A percentile compares a stretch with the other conserved stretches of the same genome.
Conservation (phyloP, 2,329 filamentous ascomycete species). For the Aspergillus transmontanensis region DNA sequence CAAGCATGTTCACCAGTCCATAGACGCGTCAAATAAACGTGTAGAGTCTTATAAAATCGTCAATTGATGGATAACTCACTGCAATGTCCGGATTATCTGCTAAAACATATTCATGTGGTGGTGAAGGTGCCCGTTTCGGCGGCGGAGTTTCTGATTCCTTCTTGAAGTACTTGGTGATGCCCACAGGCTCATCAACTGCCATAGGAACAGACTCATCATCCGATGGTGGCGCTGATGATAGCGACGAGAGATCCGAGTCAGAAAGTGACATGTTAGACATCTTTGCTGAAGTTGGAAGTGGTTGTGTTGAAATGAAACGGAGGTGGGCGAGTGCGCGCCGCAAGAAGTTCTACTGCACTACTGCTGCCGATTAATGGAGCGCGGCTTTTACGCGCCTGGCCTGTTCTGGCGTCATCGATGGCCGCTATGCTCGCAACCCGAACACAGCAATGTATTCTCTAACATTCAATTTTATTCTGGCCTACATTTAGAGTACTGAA, state of each 20-base stretch:
- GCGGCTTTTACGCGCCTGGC: constrained; percentile 37
- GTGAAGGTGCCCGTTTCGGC: constrained; percentile 81
- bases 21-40: constrained; percentile 30
- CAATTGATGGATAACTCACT: constrained; percentile 60
- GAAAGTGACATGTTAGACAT: constrained; percentile 49
- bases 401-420: constrained; percentile 28
- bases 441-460: constrained; percentile 10
- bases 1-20: constrained; percentile 32
- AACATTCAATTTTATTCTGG: constrained; percentile 3
- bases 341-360: constrained; percentile 32
- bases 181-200: constrained; percentile 43
- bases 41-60: constrained; percentile 39
- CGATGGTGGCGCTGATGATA: constrained; percentile 61
- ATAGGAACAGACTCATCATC: constrained; percentile 57
- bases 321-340: constrained; percentile 25
- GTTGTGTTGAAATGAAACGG: constrained; percentile 17
- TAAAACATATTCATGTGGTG: constrained; percentile 84
- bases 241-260: constrained; percentile 59
- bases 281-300: constrained; percentile 34
- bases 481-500: constrained; percentile 6
- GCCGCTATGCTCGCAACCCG: constrained; percentile 24
- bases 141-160: constrained; percentile 58
- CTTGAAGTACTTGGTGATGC: constrained; percentile 53
- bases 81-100: constrained; percentile 91
- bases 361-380: constrained; percentile 26